Evolutionary conservation across 2,329 filamentous ascomycete species (phyloP).

Genomic region (Fusarium equiseti): DNA sequence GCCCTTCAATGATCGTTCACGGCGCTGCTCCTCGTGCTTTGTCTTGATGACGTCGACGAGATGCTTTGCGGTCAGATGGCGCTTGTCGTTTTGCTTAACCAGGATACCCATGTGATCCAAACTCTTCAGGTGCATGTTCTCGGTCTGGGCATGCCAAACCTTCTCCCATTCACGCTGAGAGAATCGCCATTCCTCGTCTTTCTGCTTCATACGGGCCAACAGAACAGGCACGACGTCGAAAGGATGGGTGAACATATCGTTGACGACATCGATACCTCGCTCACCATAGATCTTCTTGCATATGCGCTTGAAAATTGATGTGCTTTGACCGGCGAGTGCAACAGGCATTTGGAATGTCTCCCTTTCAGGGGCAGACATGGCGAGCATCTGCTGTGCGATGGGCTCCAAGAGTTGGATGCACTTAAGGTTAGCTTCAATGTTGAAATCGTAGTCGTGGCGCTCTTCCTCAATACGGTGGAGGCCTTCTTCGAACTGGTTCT

Average conservation of each 20-base stretch:
- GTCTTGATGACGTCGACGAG: slow-evolving; percentile 91
- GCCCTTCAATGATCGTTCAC: slow-evolving; percentile 72
- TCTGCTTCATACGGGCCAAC: slow-evolving; percentile 90
- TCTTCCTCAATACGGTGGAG: slow-evolving; percentile 98
- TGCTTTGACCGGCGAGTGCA: slow-evolving; percentile 90
- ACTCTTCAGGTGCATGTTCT: slow-evolving; percentile 94
- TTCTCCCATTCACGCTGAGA: slow-evolving; percentile 99
- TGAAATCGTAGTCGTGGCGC: slow-evolving; percentile 97
- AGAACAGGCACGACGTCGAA: slow-evolving; percentile 91
- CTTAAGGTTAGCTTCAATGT: slow-evolving; percentile 94
- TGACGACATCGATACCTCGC: slow-evolving; percentile 84
- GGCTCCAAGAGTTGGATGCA: slow-evolving; percentile 97
- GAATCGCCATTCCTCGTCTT: slow-evolving; percentile 97
- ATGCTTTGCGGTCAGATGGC: slow-evolving; percentile 89
- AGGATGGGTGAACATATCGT: slow-evolving; percentile 85
- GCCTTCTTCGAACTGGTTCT: slow-evolving; percentile 94
- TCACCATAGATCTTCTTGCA: slow-evolving; percentile 98
- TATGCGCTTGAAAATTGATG: slow-evolving; percentile 95
- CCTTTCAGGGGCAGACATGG: slow-evolving; percentile 79
- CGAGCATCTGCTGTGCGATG: slow-evolving; percentile 88
- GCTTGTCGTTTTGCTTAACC: slow-evolving; percentile 90
- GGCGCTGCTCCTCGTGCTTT: slow-evolving; percentile 90
- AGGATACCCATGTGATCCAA: slow-evolving; percentile 96
- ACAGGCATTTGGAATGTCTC: slow-evolving; percentile 81
- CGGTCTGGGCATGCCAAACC: slow-evolving; percentile 96